Conservation (phyloP, 129 eudicot genomes). For the Logfia minima region DNA sequence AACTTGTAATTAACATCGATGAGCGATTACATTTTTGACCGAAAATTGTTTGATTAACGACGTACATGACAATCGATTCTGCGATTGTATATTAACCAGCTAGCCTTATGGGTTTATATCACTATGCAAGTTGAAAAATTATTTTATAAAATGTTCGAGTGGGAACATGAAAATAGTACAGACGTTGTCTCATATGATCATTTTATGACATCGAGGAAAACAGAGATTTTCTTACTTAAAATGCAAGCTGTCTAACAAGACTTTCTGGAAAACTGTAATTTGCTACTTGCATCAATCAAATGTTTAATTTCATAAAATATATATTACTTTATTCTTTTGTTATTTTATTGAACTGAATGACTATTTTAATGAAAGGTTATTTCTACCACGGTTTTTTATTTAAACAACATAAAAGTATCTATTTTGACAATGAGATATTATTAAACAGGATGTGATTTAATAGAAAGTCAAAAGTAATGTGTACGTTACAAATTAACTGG, state of each 20-base stretch:
- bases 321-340: background rate
- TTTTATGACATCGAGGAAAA: conserved; percentile 19
- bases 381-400: no score
- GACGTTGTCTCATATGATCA: conserved; percentile 25
- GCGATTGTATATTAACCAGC: background rate
- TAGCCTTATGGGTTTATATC: background rate
- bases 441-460: background rate
- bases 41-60: no score
- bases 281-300: conserved; percentile 25
- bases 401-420: no score
- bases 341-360: background rate
- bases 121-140: background rate
- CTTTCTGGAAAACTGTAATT: conserved; percentile 17
- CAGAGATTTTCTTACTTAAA: conserved; percentile 31
- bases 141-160: background rate
- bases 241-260: conserved; percentile 29
- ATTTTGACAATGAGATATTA: no score
- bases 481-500: no score
- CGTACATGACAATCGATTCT: background rate
- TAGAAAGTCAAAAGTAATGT: background rate
- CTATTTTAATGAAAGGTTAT: no score
- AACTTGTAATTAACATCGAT: no score
- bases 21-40: no score
- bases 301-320: background rate
- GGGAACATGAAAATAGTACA: conserved; percentile 29